Evolutionary conservation across 805 yeast species (phyloP).

Genomic region (Saccharomyces jurei): DNA sequence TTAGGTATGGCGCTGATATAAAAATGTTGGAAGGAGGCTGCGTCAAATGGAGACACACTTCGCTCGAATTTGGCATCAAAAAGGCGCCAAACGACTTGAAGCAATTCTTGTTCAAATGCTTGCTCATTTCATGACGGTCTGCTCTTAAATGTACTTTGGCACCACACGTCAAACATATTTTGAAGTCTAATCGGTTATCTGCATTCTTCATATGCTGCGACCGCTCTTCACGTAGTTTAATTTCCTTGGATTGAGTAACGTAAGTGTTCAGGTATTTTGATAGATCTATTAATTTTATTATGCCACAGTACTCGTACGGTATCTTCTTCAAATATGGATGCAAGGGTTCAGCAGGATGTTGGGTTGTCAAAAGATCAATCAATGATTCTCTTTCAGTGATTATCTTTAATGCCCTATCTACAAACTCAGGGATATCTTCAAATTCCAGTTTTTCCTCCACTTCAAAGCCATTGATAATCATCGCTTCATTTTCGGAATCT

Average conservation of each 20-base stretch:
- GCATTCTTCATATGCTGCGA: conserved; percentile 19
- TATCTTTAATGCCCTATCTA: conserved; percentile 9
- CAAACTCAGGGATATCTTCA: conserved; percentile 5
- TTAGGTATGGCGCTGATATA: conserved; percentile 62
- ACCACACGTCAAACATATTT: conserved; percentile 42
- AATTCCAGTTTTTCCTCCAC: conserved; percentile 9
- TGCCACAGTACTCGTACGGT: conserved; percentile 45
- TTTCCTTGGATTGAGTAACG: conserved; percentile 26
- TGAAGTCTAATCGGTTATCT: conserved; percentile 35
- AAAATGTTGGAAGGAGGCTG: conserved; percentile 26
- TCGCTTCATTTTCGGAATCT: conserved; percentile 18
- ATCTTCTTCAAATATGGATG: conserved; percentile 11
- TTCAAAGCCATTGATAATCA: conserved; percentile 19
- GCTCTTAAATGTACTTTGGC: conserved; percentile 30
- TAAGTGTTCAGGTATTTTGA: conserved; percentile 40
- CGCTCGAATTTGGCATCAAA: conserved; percentile 32
- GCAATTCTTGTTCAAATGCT: conserved; percentile 26
- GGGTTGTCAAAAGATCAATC: conserved; percentile 4
- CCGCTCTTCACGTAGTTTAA: conserved; percentile 27
- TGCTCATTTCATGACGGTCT: conserved; percentile 25
- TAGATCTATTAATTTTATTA: conserved; percentile 43
- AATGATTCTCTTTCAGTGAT: conserved; percentile 13
- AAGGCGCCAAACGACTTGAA: conserved; percentile 31
- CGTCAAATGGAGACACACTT: conserved; percentile 27
- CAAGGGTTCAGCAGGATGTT: not conserved